These are phyloP conservation scores for Zizania latifolia DNA, from an alignment of 176 grass and related monocot species.

Conservation along the genomic window DNA sequence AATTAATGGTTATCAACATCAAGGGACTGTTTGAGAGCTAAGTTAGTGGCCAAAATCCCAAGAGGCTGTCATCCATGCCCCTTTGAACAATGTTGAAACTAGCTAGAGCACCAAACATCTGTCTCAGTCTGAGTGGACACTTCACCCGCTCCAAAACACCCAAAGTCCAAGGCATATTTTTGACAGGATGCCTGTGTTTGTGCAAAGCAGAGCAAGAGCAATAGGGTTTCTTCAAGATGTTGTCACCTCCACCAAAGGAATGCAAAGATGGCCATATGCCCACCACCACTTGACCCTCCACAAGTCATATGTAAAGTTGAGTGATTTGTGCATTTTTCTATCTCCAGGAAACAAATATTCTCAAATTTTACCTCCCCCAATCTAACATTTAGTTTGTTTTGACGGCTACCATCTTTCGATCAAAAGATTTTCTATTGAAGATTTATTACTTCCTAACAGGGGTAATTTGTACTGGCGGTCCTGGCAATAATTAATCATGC, in stretches of 20 bases:
- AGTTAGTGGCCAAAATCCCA: constrained; percentile 7
- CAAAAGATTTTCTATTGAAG: too few relatives aligned
- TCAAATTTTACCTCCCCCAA: too few relatives aligned
- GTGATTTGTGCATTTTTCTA: too few relatives aligned
- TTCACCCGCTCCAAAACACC: constrained; percentile 2
- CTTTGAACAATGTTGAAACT: not conserved
- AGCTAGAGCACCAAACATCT: not conserved
- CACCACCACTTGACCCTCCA: too few relatives aligned
- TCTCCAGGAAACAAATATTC: too few relatives aligned
- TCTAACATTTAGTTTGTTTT: too few relatives aligned
- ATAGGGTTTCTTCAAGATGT: not conserved
- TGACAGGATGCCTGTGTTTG: not conserved
- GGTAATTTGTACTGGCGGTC: not conserved
- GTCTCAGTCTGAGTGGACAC: not conserved
- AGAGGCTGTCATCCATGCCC: not conserved
- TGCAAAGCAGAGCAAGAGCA: not conserved
- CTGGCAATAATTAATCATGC: constrained; percentile 16
- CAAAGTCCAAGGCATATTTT: constrained; percentile 7
- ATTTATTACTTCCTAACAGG: too few relatives aligned
- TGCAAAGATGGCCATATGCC: too few relatives aligned
- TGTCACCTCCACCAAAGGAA: not conserved
- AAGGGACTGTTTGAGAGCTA: not conserved
- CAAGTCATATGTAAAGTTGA: too few relatives aligned
- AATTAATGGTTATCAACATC: not conserved
- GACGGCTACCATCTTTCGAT: too few relatives aligned